Percentiles rank a stretch among this genome's conserved stretches.
Evolutionary conservation across 2,329 filamentous ascomycete species (phyloP).

Genomic region (Albophoma yamanashiensis): DNA sequence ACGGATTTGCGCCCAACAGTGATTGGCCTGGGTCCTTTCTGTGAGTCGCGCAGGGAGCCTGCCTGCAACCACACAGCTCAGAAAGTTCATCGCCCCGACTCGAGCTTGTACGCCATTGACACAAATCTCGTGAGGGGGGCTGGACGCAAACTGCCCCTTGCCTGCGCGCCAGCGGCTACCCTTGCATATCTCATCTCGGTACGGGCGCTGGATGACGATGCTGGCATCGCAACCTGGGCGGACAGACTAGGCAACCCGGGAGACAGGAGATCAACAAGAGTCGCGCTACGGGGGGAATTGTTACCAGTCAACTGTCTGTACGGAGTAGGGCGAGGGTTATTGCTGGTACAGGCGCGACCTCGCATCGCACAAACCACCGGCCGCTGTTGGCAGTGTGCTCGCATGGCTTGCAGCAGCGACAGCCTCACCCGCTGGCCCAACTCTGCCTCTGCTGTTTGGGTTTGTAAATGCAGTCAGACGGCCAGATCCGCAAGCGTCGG

Average conservation of each 20-base stretch:
- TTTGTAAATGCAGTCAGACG: not conserved
- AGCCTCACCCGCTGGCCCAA: not conserved
- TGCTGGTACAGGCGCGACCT: not conserved
- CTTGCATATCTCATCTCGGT: not conserved
- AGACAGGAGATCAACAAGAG: not conserved
- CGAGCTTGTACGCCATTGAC: not conserved
- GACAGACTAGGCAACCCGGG: not conserved
- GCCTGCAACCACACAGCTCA: not conserved
- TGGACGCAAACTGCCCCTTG: not conserved
- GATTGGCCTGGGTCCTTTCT: not conserved
- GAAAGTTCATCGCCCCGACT: not conserved
- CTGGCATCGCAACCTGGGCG: not conserved
- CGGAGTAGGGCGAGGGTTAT: not conserved
- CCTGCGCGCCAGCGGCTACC: not conserved
- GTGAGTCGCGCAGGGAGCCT: not conserved
- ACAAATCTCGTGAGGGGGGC: not conserved
- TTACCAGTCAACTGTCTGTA: not conserved
- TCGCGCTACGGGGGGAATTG: not conserved
- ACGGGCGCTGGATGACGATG: not conserved
- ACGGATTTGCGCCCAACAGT: not conserved
- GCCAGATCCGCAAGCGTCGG: not conserved
- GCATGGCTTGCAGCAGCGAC: not conserved
- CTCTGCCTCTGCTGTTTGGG: not conserved
- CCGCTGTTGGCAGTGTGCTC: not conserved
- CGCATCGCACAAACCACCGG: not conserved